Evolutionary conservation across 805 yeast species (phyloP), one percentile per base, ranked within the genome.

Genomic region (Suhomyces tanzawaensis): DNA sequence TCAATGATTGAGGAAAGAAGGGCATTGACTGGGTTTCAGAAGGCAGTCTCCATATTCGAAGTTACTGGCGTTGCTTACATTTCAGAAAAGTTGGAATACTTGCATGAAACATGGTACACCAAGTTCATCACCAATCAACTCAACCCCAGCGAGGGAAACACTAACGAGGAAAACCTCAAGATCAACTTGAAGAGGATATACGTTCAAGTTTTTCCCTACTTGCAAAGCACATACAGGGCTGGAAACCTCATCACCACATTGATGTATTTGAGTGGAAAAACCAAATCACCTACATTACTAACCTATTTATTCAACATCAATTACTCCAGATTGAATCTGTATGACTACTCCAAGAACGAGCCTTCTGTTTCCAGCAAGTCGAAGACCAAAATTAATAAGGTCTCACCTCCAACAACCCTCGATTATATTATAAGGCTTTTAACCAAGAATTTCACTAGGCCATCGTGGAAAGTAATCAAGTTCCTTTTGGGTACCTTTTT

Each of bases 51-150:
- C 1, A 57, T 88, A 19, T 48, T 81, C 19, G 82, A 79, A 42
- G 57, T 81, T 5, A 77, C 87, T 2, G 81, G 85, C 1, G 51
- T 79, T 0, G 82, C 91, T 0, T 90, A 89, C 50, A 13, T 88
- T 8, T 69, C 64, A 36, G 89, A 81, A 47, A 88, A 87, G 52
- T 62, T 84, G 33, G 83, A 83, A 43, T 71, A 74, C 12, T 55
- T 77, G 25, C 80, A 79, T 52, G 91, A 85, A 40, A 65, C 72
- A 32, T 65, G 85, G 50, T 69, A 75, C 44, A 83, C 95, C 1
- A 72, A 75, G 39, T 71, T 72, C 33, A 58, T 82, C 16, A 66
- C 85, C 36, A 76, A 66, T 46, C 76, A 66, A 49, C 61, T 67
- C 49, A 37, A 39, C 5, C 46, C 48, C 12, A 48, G 49, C 14